Evolutionary conservation across 2,329 filamentous ascomycete genomes (phyloP).

Genomic region (Myrmaecium sp.): DNA sequence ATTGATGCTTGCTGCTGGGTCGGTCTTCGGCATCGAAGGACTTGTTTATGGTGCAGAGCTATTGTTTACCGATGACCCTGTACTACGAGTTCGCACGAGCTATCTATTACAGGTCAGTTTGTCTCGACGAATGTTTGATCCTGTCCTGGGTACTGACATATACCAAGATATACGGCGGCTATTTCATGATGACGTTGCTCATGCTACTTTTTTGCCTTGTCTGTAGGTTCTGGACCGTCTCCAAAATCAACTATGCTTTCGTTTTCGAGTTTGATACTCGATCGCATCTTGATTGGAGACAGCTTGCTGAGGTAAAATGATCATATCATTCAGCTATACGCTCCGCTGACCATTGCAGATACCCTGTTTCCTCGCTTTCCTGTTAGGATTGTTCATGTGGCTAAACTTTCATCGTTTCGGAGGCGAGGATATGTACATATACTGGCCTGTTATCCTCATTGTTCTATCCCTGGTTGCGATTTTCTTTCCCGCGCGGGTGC

Average conservation of each 20-base stretch:
- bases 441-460: slow-evolving; percentile 73
- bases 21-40: slow-evolving; percentile 27
- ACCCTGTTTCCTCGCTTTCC: slow-evolving; percentile 64
- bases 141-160: slow-evolving; percentile 9
- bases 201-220: slow-evolving; percentile 73
- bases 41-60: slow-evolving; percentile 21
- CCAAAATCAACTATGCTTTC: slow-evolving; percentile 90
- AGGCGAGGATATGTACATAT: slow-evolving; percentile 53
- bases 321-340: background rate
- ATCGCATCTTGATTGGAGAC: slow-evolving; percentile 75
- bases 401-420: slow-evolving; percentile 67
- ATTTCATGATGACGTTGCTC: slow-evolving; percentile 68
- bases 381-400: slow-evolving; percentile 68
- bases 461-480: slow-evolving; percentile 49
- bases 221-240: slow-evolving; percentile 64
- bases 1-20: slow-evolving; percentile 23
- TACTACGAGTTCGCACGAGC: slow-evolving; percentile 17
- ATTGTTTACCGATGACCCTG: slow-evolving; percentile 10
- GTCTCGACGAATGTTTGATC: slow-evolving; percentile 1
- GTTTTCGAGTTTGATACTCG: slow-evolving; percentile 92
- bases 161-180: slow-evolving; percentile 69
- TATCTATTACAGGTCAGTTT: slow-evolving; percentile 44
- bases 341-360: slow-evolving; percentile 33
- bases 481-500: slow-evolving; percentile 55
- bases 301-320: slow-evolving; percentile 50